These are phyloP conservation scores for Phaffomyces thermotolerans DNA, from an alignment of 805 yeast species.

Conservation along the genomic window DNA sequence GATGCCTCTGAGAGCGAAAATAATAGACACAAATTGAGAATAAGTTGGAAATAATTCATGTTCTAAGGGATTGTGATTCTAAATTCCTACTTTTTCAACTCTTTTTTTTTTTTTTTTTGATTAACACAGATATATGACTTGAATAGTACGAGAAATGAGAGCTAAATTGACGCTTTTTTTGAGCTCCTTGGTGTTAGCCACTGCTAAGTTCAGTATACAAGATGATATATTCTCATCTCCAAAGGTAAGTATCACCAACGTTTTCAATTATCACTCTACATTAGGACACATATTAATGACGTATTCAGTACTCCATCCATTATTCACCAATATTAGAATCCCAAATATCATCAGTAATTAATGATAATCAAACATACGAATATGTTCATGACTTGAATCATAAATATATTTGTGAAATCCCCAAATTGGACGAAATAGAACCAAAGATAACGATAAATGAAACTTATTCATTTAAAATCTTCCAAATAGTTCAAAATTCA, in stretches of 20 bases:
- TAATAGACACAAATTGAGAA: too few species aligned
- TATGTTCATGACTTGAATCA: not conserved
- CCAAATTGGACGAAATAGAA: not conserved
- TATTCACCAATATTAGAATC: not conserved
- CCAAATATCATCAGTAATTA: not conserved
- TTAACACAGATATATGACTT: too few species aligned
- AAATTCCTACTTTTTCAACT: not conserved
- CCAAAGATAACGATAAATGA: not conserved
- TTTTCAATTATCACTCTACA: not conserved
- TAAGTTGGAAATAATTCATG: too few species aligned
- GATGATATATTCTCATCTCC: constrained; percentile 18
- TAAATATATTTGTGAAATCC: not conserved
- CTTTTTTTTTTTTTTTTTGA: too few species aligned
- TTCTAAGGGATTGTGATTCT: too few species aligned
- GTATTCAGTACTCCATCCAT: not conserved
- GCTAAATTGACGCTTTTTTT: not conserved
- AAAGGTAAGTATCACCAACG: constrained; percentile 11
- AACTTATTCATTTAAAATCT: not conserved
- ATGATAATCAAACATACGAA: not conserved
- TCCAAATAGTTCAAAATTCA: not conserved
- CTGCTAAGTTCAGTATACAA: constrained; percentile 10
- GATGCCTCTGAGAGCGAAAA: too few species aligned
- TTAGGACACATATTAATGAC: not conserved
- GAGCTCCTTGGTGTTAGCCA: not conserved
- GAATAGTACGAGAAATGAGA: not conserved